Evolutionary conservation across 1,139 yeast genomes (phyloP), one percentile per base, ranked within the genome.

Genomic region (Diutina neorugosa): DNA sequence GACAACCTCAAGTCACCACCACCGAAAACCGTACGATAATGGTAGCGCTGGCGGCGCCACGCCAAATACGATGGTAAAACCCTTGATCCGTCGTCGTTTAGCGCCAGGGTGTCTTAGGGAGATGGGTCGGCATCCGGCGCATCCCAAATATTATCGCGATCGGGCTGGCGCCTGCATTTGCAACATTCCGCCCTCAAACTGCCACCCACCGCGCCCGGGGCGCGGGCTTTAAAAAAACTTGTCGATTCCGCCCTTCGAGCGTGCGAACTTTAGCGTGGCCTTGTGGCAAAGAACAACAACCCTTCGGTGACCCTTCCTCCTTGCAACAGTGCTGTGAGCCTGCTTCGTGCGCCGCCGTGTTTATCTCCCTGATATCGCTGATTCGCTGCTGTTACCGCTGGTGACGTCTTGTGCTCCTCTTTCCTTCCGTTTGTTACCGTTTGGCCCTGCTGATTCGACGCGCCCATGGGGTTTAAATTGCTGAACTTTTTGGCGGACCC

Each of bases 401-500:
- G n/a, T 37, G 18, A n/a, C 42, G 11, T 7, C 14, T 37, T 14
- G 6, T n/a, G 11, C 6, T 16, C 18, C 18, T n/a, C 20, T 40
- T 40, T 12, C 12, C 20, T 8, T 40, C 20, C 20, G 43, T 40
- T 5, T 40, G 16, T 18, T 40, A 8, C 19, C 19, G 40, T 34
- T 4, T 34, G 40, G 16, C 16, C n/a, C n/a, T n/a, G n/a, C n/a
- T 21, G 31, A 27, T 9, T 27, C 34, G 34, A 27, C 34, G 34
- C 34, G 34, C 43, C 40, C 51, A 74, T 74, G 78, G 69, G 73
- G 9, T 66, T 73, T 56, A 66, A 64, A 52, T 54, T 81, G 54
- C 71, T 82, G 47, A 82, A 83, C 61, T 70, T 82, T 59, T 66
- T 78, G 23, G 77, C 84, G 43, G 88, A 83, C 63, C 90, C 91